phyloP scores from a whole-genome alignment of 345 rosid genomes.

The Nasturtium officinale region DNA sequence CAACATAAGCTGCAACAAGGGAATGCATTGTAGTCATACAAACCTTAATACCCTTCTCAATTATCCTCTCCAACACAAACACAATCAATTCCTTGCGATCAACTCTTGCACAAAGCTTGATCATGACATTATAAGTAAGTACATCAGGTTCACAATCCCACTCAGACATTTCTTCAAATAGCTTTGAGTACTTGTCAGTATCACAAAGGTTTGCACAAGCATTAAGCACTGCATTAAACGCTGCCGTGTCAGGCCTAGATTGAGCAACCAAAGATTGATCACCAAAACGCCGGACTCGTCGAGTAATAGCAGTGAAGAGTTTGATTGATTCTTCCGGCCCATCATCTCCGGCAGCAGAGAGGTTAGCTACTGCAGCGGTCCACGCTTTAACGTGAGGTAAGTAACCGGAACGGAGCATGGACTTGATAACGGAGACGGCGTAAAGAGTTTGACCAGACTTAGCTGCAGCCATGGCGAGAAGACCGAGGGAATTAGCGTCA shows the following conservation, averaged over 20 bases:
- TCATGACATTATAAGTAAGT: constrained; percentile 77
- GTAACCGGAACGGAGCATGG: constrained; percentile 93
- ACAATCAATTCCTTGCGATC: constrained; percentile 73
- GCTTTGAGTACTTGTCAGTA: constrained; percentile 53
- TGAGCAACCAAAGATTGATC: constrained; percentile 57
- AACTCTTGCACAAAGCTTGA: constrained; percentile 79
- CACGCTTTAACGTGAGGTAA: constrained; percentile 91
- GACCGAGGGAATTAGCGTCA: constrained; percentile 89
- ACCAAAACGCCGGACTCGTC: constrained; percentile 53
- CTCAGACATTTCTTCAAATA: constrained; percentile 73
- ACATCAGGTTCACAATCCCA: constrained; percentile 70
- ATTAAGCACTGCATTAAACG: constrained; percentile 76
- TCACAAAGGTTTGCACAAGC: constrained; percentile 89
- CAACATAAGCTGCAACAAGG: constrained; percentile 88
- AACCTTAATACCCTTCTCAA: constrained; percentile 55
- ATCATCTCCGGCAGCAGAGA: constrained; percentile 64
- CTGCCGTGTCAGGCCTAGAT: constrained; percentile 79
- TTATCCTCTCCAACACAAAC: constrained; percentile 70
- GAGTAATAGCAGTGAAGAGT: constrained; percentile 56
- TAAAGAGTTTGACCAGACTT: constrained; percentile 72
- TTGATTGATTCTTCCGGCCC: constrained; percentile 66
- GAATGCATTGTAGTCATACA: constrained; percentile 88
- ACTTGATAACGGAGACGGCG: constrained; percentile 72
- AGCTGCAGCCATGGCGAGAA: constrained; percentile 79
- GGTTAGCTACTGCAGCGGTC: constrained; percentile 80